Evolutionary conservation across 768 basidiomycete species (phyloP).

Genomic region (Lenzites betulinus): DNA sequence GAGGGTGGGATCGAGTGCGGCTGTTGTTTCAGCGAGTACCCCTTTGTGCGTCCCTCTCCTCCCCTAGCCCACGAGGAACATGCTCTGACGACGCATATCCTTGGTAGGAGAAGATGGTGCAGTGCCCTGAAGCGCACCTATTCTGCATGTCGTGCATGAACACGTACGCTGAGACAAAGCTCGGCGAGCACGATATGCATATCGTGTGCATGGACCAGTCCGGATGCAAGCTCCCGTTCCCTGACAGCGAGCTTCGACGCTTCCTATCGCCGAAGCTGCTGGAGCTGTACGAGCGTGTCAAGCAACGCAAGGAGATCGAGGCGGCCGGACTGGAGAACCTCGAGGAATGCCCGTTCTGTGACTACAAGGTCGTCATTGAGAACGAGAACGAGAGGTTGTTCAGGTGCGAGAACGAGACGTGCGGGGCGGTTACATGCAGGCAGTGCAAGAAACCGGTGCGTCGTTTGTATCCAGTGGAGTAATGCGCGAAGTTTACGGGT

Average conservation of each 20-base stretch:
- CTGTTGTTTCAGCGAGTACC: conserved; percentile 77
- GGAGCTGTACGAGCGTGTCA: conserved; percentile 70
- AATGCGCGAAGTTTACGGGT: neutral
- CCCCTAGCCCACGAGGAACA: neutral
- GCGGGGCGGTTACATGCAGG: conserved; percentile 77
- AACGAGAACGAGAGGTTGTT: conserved; percentile 42
- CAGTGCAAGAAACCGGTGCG: conserved; percentile 72
- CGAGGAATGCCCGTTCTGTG: conserved; percentile 91
- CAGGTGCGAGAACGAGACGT: conserved; percentile 60
- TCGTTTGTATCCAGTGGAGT: conserved; percentile 3
- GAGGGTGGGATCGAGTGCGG: conserved; percentile 81
- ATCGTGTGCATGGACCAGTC: conserved; percentile 85
- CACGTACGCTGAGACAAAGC: conserved; percentile 63
- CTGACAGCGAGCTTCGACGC: conserved; percentile 65
- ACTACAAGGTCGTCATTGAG: conserved; percentile 72
- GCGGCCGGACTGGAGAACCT: conserved; percentile 76
- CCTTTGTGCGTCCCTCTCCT: conserved; percentile 57
- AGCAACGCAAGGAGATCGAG: conserved; percentile 78
- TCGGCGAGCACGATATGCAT: conserved; percentile 61
- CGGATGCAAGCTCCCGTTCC: conserved; percentile 68
- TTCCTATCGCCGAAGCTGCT: conserved; percentile 69
- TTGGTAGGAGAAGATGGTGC: conserved; percentile 75
- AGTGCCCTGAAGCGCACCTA: conserved; percentile 87
- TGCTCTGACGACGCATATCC: neutral
- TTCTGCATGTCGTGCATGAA: conserved; percentile 79